A percentile compares a stretch with the other conserved stretches of the same genome.
These are phyloP conservation scores for Knoxdaviesia capensis DNA, from an alignment of 2,329 filamentous ascomycete genomes.

Conservation along the genomic window DNA sequence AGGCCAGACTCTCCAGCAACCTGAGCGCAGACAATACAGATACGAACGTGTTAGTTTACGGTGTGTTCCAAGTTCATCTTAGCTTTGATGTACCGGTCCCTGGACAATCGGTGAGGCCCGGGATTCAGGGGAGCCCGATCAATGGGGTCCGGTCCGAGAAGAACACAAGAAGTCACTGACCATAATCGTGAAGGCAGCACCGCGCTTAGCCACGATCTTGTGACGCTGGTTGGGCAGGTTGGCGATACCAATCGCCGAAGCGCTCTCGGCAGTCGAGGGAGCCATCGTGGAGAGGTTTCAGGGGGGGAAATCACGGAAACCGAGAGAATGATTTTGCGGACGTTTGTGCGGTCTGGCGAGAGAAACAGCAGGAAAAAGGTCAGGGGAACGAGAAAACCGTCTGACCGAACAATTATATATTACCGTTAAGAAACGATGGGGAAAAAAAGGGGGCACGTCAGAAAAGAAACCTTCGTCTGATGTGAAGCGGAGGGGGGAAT, in stretches of 20 bases:
- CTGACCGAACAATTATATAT: no score
- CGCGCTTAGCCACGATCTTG: conserved; percentile 63
- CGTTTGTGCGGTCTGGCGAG: conserved; percentile 2
- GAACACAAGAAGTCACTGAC: conserved; percentile 26
- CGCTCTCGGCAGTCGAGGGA: conserved; percentile 34
- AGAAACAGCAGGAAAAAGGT: neutral
- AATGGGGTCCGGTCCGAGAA: neutral
- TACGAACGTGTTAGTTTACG: neutral
- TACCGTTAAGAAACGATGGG: no score
- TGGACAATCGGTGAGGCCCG: no score
- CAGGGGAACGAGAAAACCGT: no score
- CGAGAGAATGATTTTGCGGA: neutral
- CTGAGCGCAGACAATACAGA: conserved; percentile 20
- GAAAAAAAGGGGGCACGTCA: no score
- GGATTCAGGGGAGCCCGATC: no score
- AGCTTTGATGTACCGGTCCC: neutral
- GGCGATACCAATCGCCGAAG: conserved; percentile 53
- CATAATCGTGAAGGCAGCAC: conserved; percentile 98
- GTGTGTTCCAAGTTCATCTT: neutral
- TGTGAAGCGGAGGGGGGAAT: no score
- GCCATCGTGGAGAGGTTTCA: conserved; percentile 27
- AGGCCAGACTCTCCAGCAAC: conserved; percentile 96
- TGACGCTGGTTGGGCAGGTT: conserved; percentile 56
- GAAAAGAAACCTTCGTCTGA: no score
- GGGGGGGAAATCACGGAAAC: neutral